phyloP scores from a whole-genome alignment of 345 rosid genomes.

The Rhodamnia argentea region DNA sequence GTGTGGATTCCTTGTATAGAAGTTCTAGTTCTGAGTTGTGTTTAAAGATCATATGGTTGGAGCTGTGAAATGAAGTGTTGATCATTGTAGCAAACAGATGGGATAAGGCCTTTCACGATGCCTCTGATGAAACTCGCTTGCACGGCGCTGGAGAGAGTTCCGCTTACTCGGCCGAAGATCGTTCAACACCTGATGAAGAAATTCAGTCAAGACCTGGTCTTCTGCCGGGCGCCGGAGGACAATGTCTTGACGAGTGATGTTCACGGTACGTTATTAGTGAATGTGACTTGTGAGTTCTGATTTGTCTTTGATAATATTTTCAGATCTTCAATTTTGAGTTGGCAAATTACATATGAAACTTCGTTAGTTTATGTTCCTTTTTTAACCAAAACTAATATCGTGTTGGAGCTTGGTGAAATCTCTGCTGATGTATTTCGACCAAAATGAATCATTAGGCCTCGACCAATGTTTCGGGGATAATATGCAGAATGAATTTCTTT shows the following conservation, averaged over 20 bases:
- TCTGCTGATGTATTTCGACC: not conserved
- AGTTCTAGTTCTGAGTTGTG: not conserved
- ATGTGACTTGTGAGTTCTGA: not conserved
- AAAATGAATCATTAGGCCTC: not conserved
- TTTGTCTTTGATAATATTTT: not conserved
- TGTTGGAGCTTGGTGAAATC: not conserved
- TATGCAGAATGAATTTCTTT: not conserved
- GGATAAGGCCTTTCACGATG: conserved; percentile 96
- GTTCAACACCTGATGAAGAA: conserved; percentile 53
- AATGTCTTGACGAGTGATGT: conserved; percentile 42
- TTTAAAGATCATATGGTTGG: not conserved
- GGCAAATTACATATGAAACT: not conserved
- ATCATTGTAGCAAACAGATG: conserved; percentile 68
- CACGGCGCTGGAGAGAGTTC: conserved; percentile 93
- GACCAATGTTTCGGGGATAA: not conserved
- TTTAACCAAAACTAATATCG: not conserved
- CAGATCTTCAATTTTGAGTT: not conserved
- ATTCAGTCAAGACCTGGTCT: conserved; percentile 77
- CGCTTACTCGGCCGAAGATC: conserved; percentile 61
- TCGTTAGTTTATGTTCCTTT: not conserved
- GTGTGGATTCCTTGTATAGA: not conserved
- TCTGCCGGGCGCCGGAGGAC: conserved; percentile 76
- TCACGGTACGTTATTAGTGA: conserved; percentile 38
- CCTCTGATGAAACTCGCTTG: conserved; percentile 98
- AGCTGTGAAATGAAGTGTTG: not conserved